Percentiles rank a stretch among this genome's conserved stretches.
These are phyloP conservation scores for Dendrobium chrysotoxum DNA, from an alignment of 106 monocot genomes.

Conservation along the genomic window DNA sequence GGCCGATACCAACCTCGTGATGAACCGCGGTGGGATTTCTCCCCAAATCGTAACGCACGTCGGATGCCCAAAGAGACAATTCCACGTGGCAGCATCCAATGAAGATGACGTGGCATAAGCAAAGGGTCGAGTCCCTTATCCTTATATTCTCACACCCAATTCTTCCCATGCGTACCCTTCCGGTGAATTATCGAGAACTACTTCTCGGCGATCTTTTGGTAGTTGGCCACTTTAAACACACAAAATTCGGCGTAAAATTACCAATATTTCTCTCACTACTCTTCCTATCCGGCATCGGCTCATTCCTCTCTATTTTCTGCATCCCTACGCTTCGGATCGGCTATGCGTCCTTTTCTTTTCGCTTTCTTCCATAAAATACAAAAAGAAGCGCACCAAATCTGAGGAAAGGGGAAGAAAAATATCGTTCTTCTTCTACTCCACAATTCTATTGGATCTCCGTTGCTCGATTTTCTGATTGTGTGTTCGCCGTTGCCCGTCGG, in stretches of 20 bases:
- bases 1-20: background rate
- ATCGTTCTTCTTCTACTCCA: background rate
- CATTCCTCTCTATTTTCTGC: background rate
- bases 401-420: background rate
- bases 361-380: background rate
- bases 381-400: slow-evolving; percentile 8
- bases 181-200: background rate
- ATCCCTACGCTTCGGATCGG: slow-evolving; percentile 4
- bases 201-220: background rate
- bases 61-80: slow-evolving; percentile 5
- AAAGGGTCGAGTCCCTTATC: background rate
- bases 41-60: background rate
- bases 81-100: slow-evolving; percentile 6
- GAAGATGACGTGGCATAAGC: background rate
- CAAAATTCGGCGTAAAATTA: slow-evolving; percentile 1
- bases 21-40: background rate
- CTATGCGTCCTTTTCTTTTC: background rate
- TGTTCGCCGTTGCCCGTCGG: background rate
- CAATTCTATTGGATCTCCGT: background rate
- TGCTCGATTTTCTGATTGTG: background rate
- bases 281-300: too few relatives aligned
- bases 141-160: background rate
- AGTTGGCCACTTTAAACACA: background rate
- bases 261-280: background rate
- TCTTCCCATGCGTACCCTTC: background rate